Evolutionary conservation across 106 monocot species (phyloP).

Genomic region (Phalaenopsis aphrodite): DNA sequence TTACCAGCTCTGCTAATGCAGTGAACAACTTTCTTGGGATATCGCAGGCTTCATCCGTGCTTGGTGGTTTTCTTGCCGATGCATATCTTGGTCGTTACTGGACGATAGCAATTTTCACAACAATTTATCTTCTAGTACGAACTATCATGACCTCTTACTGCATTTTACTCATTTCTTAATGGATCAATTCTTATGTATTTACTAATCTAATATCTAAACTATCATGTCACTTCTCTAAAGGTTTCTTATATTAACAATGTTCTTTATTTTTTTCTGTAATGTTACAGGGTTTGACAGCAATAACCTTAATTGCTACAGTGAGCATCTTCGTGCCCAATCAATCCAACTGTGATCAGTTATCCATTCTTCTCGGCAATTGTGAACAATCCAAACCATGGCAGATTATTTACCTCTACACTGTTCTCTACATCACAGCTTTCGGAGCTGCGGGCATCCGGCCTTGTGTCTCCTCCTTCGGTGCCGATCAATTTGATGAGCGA

Average conservation of each 20-base stretch:
- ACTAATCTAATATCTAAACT: too few species aligned
- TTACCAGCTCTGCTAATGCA: slow-evolving; percentile 63
- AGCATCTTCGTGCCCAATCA: slow-evolving; percentile 53
- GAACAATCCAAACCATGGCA: slow-evolving; percentile 83
- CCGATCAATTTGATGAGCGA: slow-evolving; percentile 88
- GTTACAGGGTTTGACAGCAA: slow-evolving; percentile 57
- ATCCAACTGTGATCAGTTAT: slow-evolving; percentile 53
- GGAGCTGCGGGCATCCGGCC: slow-evolving; percentile 92
- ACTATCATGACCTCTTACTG: too few species aligned
- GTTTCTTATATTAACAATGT: not conserved
- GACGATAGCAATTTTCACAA: slow-evolving; percentile 90
- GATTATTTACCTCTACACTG: slow-evolving; percentile 56
- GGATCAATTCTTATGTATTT: too few species aligned
- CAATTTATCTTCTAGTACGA: slow-evolving; percentile 77
- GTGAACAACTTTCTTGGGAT: slow-evolving; percentile 91
- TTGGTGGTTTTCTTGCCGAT: slow-evolving; percentile 90
- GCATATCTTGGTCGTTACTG: slow-evolving; percentile 96
- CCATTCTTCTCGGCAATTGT: slow-evolving; percentile 62
- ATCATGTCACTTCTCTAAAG: not conserved
- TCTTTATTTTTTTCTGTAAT: not conserved
- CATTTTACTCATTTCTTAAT: not conserved
- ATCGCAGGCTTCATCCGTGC: slow-evolving; percentile 82
- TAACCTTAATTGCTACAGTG: slow-evolving; percentile 61
- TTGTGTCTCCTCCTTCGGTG: slow-evolving; percentile 90
- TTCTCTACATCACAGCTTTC: slow-evolving; percentile 70